These are phyloP conservation scores for Penicillium capsulatum DNA, from an alignment of 2,329 filamentous ascomycete genomes.

Conservation along the genomic window DNA sequence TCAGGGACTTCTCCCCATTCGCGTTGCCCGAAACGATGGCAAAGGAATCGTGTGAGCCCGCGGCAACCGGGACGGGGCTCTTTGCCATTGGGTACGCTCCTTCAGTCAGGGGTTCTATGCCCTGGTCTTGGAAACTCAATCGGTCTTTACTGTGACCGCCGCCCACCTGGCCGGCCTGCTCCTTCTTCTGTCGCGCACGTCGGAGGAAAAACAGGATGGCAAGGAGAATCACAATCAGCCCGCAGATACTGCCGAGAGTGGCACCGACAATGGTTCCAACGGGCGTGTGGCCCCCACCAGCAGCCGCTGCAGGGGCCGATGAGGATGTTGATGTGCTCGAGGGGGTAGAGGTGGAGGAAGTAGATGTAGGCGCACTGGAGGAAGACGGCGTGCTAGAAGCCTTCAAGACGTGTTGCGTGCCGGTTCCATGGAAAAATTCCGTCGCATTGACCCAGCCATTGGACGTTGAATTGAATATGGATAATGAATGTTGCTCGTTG, in stretches of 20 bases:
- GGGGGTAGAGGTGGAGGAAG: constrained; percentile 31
- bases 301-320: constrained; percentile 31
- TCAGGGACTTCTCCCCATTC: constrained; percentile 32
- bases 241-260: constrained; percentile 75
- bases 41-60: constrained; percentile 37
- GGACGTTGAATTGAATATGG: constrained; percentile 68
- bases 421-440: constrained; percentile 52
- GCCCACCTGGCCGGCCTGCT: constrained; percentile 44
- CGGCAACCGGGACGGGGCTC: constrained; percentile 35
- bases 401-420: constrained; percentile 13
- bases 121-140: constrained; percentile 44
- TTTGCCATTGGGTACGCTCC: constrained; percentile 45
- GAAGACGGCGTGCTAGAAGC: constrained; percentile 22
- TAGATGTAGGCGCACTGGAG: constrained; percentile 29
- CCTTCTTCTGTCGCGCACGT: constrained; percentile 49
- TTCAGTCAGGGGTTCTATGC: constrained; percentile 42
- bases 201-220: constrained; percentile 63
- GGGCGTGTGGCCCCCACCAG: constrained; percentile 27
- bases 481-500: constrained; percentile 60
- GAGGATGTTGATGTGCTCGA: constrained; percentile 29
- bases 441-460: constrained; percentile 77
- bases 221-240: constrained; percentile 65
- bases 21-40: constrained; percentile 40
- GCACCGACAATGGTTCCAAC: constrained; percentile 64
- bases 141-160: constrained; percentile 55